phyloP scores from a whole-genome alignment of 345 rosid species.

The Populus davidiana region DNA sequence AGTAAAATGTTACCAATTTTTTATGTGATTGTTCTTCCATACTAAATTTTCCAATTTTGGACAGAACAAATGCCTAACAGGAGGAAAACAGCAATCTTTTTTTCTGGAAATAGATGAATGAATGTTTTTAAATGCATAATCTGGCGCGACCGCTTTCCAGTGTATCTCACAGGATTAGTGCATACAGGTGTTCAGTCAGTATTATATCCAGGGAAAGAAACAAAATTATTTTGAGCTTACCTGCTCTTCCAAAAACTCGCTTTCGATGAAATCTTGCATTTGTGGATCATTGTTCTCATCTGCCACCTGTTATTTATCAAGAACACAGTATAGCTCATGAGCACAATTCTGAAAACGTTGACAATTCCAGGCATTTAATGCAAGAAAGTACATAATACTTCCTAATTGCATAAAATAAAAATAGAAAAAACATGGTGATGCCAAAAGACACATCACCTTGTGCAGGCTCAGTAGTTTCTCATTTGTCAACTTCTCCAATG shows the following conservation, averaged over 20 bases:
- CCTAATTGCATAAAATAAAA: background rate
- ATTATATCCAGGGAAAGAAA: too few species aligned
- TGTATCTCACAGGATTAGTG: too few species aligned
- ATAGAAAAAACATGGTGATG: background rate
- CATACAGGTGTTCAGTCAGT: too few species aligned
- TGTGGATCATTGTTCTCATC: conserved; percentile 58
- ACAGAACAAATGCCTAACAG: background rate
- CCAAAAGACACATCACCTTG: conserved; percentile 34
- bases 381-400: background rate
- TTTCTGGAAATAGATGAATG: background rate
- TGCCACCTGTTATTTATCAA: conserved; percentile 54
- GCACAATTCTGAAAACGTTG: background rate
- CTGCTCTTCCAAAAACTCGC: conserved; percentile 73
- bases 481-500: conserved; percentile 82
- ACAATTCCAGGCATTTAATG: background rate
- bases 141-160: too few species aligned
- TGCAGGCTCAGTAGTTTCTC: conserved; percentile 72
- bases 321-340: background rate
- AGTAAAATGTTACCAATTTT: background rate
- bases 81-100: background rate
- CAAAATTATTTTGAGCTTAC: conserved; percentile 28
- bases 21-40: too few species aligned
- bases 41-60: background rate
- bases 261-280: conserved; percentile 67
- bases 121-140: background rate